These are phyloP conservation scores for Aspergillus oerlinghausenensis DNA, from an alignment of 2,329 filamentous ascomycete genomes.

Conservation along the genomic window DNA sequence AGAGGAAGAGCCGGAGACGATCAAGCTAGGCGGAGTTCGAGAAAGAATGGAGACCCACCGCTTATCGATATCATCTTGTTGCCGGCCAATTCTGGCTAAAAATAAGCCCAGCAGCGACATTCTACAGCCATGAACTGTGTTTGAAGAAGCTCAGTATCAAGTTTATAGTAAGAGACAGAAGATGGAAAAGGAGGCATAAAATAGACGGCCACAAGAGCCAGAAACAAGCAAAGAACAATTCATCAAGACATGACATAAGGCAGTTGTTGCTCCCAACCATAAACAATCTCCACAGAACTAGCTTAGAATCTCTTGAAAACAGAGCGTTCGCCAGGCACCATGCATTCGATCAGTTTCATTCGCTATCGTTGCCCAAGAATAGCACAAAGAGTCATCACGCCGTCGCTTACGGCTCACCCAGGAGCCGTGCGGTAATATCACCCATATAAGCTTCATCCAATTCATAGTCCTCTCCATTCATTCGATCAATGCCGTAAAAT, in stretches of 20 bases:
- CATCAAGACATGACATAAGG: background rate
- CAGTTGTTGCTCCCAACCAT: background rate
- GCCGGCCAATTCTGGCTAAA: background rate
- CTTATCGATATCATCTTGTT: background rate
- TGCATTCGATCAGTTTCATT: slow-evolving; percentile 19
- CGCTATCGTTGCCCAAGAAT: background rate
- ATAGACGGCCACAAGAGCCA: background rate
- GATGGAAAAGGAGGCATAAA: background rate
- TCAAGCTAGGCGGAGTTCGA: background rate
- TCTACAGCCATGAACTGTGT: background rate
- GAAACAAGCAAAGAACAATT: background rate
- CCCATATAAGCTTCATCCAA: slow-evolving; percentile 88
- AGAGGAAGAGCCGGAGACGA: background rate
- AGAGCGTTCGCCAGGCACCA: slow-evolving; percentile 29
- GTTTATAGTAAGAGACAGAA: background rate
- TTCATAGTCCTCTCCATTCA: slow-evolving; percentile 73
- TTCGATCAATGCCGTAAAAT: slow-evolving; percentile 74
- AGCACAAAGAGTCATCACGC: slow-evolving; percentile 6
- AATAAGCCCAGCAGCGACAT: background rate
- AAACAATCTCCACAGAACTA: slow-evolving; percentile 4
- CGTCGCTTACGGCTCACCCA: slow-evolving; percentile 63
- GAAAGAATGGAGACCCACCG: background rate
- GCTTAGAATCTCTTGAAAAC: slow-evolving; percentile 4
- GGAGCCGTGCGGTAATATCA: slow-evolving; percentile 78
- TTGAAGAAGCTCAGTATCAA: background rate